Percentiles rank a stretch among this genome's conserved stretches.
Conservation (phyloP, 1,284 basidiomycete species). For the Rugosomyces carneus region DNA sequence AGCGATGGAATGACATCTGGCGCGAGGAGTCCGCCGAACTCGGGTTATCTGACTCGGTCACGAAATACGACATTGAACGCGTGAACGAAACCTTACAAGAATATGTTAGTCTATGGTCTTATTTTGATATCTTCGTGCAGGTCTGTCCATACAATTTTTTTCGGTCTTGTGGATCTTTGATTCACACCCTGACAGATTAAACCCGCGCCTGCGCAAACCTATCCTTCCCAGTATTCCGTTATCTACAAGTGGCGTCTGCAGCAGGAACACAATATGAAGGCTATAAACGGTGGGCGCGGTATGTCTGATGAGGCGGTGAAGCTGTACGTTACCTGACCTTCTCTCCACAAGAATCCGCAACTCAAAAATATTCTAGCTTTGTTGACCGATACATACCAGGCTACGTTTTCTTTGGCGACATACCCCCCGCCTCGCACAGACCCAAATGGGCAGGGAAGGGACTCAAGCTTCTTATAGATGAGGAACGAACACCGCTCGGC, state of each 20-base stretch:
- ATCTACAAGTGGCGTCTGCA: conserved; percentile 79
- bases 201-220: conserved; percentile 30
- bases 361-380: conserved; percentile 38
- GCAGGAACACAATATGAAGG: conserved; percentile 87
- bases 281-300: conserved; percentile 72
- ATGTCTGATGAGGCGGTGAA: conserved; percentile 82
- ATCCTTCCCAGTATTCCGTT: conserved; percentile 41
- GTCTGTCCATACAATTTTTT: conserved; percentile 33
- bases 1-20: conserved; percentile 36
- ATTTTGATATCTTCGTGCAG: conserved; percentile 68
- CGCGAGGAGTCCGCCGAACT: conserved; percentile 28
- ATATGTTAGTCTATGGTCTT: conserved; percentile 63
- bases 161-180: background rate
- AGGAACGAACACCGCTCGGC: conserved; percentile 33
- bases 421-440: conserved; percentile 24
- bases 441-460: conserved; percentile 36
- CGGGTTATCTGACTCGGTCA: conserved; percentile 35
- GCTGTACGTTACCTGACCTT: conserved; percentile 37
- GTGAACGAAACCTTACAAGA: conserved; percentile 55
- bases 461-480: conserved; percentile 38
- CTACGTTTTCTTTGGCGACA: conserved; percentile 70
- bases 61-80: conserved; percentile 44
- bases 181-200: conserved; percentile 38
- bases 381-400: conserved; percentile 82
- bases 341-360: conserved; percentile 1